These are phyloP conservation scores for Panellus pusillus DNA, from an alignment of 768 basidiomycete species.

Conservation along the genomic window DNA sequence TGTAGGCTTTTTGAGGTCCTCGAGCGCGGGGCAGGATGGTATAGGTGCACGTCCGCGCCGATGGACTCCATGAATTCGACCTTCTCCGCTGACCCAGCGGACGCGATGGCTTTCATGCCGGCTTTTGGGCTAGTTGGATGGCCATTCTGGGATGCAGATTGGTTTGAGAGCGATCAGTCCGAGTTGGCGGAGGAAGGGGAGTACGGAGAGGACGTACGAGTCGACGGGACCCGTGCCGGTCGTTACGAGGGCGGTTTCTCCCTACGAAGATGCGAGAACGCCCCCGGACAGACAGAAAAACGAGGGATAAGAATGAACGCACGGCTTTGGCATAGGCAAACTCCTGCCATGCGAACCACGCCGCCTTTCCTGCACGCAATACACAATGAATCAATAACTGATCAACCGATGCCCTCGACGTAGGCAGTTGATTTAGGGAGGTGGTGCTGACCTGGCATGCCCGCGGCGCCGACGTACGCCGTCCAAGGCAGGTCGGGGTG, in stretches of 20 bases:
- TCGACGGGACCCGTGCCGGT: slow-evolving; percentile 47
- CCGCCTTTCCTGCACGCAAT: slow-evolving; percentile 27
- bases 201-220: slow-evolving; percentile 43
- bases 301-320: background rate
- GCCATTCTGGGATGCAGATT: slow-evolving; percentile 34
- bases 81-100: slow-evolving; percentile 72
- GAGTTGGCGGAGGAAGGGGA: background rate
- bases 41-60: slow-evolving; percentile 68
- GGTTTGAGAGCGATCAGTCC: no score
- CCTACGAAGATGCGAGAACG: background rate
- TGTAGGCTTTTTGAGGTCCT: no score
- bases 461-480: slow-evolving; percentile 47
- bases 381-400: background rate
- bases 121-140: slow-evolving; percentile 52
- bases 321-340: slow-evolving; percentile 19
- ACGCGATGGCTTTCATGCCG: slow-evolving; percentile 65
- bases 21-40: no score
- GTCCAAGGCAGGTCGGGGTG: no score
- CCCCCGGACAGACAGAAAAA: background rate
- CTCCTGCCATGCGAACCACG: slow-evolving; percentile 28
- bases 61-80: slow-evolving; percentile 57
- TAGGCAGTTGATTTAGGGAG: background rate
- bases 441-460: slow-evolving; percentile 49
- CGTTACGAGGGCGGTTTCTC: slow-evolving; percentile 4
- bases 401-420: background rate